Evolutionary conservation across 1,284 basidiomycete species (phyloP).

Genomic region (Phellinidium pouzarii): DNA sequence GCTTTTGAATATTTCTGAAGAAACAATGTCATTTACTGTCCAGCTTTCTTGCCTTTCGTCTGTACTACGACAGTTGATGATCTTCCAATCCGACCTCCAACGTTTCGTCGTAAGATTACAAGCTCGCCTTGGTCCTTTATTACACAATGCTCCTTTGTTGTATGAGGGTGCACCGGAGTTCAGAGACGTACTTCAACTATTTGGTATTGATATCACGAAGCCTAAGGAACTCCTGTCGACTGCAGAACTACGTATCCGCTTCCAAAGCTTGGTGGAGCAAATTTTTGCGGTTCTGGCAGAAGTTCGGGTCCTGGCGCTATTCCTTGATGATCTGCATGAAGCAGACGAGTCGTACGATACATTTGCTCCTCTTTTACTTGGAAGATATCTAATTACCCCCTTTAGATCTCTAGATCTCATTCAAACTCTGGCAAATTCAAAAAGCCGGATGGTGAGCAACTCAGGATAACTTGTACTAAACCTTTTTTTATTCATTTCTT

Average conservation of each 20-base stretch:
- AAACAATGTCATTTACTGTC: constrained; percentile 4
- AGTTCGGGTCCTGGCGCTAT: constrained; percentile 58
- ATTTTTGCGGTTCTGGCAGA: constrained; percentile 63
- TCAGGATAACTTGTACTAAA: neutral
- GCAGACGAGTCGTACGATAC: constrained; percentile 54
- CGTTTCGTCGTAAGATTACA: constrained; percentile 55
- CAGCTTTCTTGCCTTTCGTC: constrained; percentile 62
- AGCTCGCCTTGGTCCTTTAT: constrained; percentile 55
- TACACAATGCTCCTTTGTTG: constrained; percentile 59
- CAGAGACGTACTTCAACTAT: constrained; percentile 49
- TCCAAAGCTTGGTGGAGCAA: constrained; percentile 60
- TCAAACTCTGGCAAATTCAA: constrained; percentile 53
- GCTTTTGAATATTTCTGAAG: neutral
- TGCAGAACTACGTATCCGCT: constrained; percentile 54
- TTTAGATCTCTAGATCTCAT: constrained; percentile 53
- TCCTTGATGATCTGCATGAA: constrained; percentile 66
- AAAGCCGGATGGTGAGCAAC: constrained; percentile 52
- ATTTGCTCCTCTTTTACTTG: neutral
- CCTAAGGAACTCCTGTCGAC: constrained; percentile 51
- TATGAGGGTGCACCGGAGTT: constrained; percentile 66
- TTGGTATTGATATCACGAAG: constrained; percentile 44
- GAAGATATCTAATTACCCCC: neutral
- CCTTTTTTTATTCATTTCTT: constrained; percentile 7
- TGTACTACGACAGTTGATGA: constrained; percentile 63
- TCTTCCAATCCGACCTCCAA: constrained; percentile 61